A percentile compares a stretch with the other conserved stretches of the same genome.
These are phyloP conservation scores for Saccharomycopsis sp. DNA, from an alignment of 805 yeast species.

Conservation along the genomic window DNA sequence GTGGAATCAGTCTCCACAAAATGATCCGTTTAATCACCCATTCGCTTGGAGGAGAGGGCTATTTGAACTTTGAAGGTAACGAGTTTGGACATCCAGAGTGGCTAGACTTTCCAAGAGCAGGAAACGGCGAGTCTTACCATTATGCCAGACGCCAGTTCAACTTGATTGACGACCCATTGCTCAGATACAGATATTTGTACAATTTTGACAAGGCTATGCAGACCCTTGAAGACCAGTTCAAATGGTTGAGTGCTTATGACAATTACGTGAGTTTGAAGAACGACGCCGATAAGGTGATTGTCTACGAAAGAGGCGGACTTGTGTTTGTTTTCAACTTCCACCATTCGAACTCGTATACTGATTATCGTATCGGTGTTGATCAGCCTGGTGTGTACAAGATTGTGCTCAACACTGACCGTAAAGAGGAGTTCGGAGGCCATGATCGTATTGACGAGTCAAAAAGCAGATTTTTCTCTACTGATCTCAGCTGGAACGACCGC, in stretches of 20 bases:
- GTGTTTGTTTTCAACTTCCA: conserved; percentile 87
- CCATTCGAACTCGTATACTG: conserved; percentile 74
- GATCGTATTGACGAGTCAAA: conserved; percentile 52
- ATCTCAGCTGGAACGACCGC: conserved; percentile 75
- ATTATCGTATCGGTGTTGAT: conserved; percentile 88
- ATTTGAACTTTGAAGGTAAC: conserved; percentile 92
- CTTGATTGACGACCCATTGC: conserved; percentile 67
- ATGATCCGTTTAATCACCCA: conserved; percentile 84
- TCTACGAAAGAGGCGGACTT: conserved; percentile 80
- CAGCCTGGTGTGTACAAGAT: conserved; percentile 67
- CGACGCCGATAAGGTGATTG: conserved; percentile 83
- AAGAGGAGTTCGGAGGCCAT: conserved; percentile 72
- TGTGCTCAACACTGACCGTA: conserved; percentile 64
- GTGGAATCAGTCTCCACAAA: conserved; percentile 89
- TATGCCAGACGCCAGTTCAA: conserved; percentile 95
- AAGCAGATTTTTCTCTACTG: conserved; percentile 59
- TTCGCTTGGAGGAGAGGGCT: conserved; percentile 94
- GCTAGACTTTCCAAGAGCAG: conserved; percentile 93
- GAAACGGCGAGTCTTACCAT: conserved; percentile 82
- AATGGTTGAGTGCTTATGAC: conserved; percentile 63
- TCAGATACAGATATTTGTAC: conserved; percentile 73
- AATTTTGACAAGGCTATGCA: conserved; percentile 86
- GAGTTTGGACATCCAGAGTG: conserved; percentile 99
- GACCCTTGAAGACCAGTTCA: conserved; percentile 57
- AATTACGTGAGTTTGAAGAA: conserved; percentile 86